A percentile compares a stretch with the other conserved stretches of the same genome.
These are phyloP conservation scores for Saturnispora saitoi DNA, from an alignment of 805 yeast species.

Conservation along the genomic window DNA sequence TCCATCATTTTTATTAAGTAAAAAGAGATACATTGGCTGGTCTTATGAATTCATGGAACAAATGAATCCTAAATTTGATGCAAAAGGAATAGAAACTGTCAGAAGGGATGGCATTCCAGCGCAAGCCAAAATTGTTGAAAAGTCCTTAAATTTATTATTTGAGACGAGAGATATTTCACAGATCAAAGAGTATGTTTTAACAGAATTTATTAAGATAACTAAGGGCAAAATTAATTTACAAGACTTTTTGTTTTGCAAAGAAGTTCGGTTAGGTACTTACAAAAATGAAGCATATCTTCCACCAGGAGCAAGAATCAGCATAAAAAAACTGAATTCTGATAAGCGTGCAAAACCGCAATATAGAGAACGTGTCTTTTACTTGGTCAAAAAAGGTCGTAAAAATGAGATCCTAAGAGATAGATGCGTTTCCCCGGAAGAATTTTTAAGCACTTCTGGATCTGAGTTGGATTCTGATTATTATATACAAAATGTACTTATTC, in stretches of 20 bases:
- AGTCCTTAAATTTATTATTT: conserved; percentile 58
- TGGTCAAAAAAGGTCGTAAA: conserved; percentile 50
- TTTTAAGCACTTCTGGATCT: conserved; percentile 34
- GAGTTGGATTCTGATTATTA: conserved; percentile 78
- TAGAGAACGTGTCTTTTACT: conserved; percentile 78
- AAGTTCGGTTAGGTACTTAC: conserved; percentile 77
- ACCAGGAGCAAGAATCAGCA: conserved; percentile 85
- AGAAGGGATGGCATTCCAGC: conserved; percentile 94
- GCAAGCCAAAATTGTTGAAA: conserved; percentile 73
- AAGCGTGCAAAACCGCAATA: conserved; percentile 77
- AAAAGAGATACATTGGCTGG: conserved; percentile 88
- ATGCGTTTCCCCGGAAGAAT: conserved; percentile 70
- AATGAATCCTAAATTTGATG: conserved; percentile 65
- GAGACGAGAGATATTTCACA: conserved; percentile 61
- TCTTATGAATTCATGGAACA: conserved; percentile 57
- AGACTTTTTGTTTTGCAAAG: conserved; percentile 89
- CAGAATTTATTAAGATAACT: conserved; percentile 60
- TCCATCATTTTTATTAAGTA: conserved; percentile 74
- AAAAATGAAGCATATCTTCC: conserved; percentile 67
- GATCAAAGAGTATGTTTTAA: conserved; percentile 56
- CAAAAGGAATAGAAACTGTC: conserved; percentile 94
- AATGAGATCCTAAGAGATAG: conserved; percentile 66
- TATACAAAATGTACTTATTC: conserved; percentile 72
- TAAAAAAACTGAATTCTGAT: conserved; percentile 52
- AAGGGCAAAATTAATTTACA: conserved; percentile 56